Conservation (phyloP, 768 basidiomycete species). For the Macrolepiota fuliginosa region DNA sequence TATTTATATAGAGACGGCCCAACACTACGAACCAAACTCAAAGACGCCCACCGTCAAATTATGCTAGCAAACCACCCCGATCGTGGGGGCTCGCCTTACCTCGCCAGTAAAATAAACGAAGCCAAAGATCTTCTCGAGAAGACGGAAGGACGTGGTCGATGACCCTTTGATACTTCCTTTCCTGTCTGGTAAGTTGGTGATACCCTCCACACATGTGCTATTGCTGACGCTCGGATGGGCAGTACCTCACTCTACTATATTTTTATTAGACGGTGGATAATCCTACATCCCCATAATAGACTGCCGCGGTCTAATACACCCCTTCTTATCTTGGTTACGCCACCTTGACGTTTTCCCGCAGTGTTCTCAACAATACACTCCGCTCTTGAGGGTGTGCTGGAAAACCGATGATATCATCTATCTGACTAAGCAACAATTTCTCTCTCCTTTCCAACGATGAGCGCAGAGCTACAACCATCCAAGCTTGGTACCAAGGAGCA, state of each 20-base stretch:
- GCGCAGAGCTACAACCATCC: conserved; percentile 54
- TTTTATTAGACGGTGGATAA: not conserved
- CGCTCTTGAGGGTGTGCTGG: not conserved
- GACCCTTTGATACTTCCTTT: conserved; percentile 1
- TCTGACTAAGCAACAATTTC: conserved; percentile 30
- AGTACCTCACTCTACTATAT: conserved; percentile 4
- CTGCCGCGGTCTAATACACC: conserved; percentile 7
- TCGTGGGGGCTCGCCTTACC: conserved; percentile 95
- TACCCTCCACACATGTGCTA: not conserved
- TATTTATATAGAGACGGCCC: conserved; percentile 71
- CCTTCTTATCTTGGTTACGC: not conserved
- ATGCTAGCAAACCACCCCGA: conserved; percentile 99
- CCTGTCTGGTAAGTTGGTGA: not conserved
- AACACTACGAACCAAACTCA: conserved; percentile 69
- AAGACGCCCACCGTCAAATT: conserved; percentile 94
- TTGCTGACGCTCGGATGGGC: not conserved
- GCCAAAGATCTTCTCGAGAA: conserved; percentile 92
- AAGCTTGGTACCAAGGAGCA: conserved; percentile 78
- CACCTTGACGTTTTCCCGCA: not conserved
- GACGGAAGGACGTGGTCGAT: conserved; percentile 52
- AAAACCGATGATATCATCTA: conserved; percentile 2
- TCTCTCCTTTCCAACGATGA: conserved; percentile 25
- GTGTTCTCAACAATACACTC: not conserved
- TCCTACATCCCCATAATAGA: conserved; percentile 7
- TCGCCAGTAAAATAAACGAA: conserved; percentile 98